Percentiles rank a stretch among this genome's conserved stretches.
Evolutionary conservation across 2,329 filamentous ascomycete species (phyloP).

Genomic region (Epichloe brachyelytri): DNA sequence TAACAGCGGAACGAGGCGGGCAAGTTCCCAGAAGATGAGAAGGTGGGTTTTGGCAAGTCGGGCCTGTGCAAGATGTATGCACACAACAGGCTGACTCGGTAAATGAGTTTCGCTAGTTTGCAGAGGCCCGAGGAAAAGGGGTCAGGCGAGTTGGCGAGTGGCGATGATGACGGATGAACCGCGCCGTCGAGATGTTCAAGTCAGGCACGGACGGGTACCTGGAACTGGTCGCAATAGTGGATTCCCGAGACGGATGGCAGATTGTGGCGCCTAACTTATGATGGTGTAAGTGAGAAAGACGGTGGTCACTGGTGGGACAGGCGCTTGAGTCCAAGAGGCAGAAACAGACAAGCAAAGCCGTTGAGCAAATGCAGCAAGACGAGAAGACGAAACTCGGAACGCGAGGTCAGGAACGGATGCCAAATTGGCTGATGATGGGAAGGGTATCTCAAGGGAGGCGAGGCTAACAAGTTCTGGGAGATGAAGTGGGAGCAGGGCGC

Average conservation of each 20-base stretch:
- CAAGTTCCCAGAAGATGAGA: background rate
- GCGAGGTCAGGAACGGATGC: background rate
- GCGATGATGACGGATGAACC: slow-evolving; percentile 1
- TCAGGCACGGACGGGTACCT: slow-evolving; percentile 12
- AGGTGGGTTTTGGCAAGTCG: background rate
- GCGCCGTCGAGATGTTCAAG: slow-evolving; percentile 3
- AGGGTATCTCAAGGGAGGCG: slow-evolving; percentile 5
- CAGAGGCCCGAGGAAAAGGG: background rate
- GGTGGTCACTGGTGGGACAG: background rate
- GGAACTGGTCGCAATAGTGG: slow-evolving; percentile 8
- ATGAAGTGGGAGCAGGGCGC: slow-evolving; percentile 9
- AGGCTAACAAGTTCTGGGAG: background rate
- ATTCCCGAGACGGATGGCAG: slow-evolving; percentile 7
- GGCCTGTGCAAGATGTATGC: background rate
- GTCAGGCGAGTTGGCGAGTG: background rate
- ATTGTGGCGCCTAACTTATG: slow-evolving; percentile 6
- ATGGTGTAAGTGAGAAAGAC: slow-evolving; percentile 4
- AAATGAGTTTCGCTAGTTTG: background rate
- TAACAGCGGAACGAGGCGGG: slow-evolving; percentile 3
- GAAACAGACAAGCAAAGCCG: background rate
- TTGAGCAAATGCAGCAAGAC: background rate
- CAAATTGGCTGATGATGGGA: slow-evolving; percentile 5
- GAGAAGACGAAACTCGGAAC: background rate
- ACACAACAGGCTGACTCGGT: background rate
- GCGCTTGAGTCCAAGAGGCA: background rate